A percentile compares a stretch with the other conserved stretches of the same genome.
These are phyloP conservation scores for Passalora sequoiae DNA, from an alignment of 2,329 filamentous ascomycete genomes.

Conservation along the genomic window DNA sequence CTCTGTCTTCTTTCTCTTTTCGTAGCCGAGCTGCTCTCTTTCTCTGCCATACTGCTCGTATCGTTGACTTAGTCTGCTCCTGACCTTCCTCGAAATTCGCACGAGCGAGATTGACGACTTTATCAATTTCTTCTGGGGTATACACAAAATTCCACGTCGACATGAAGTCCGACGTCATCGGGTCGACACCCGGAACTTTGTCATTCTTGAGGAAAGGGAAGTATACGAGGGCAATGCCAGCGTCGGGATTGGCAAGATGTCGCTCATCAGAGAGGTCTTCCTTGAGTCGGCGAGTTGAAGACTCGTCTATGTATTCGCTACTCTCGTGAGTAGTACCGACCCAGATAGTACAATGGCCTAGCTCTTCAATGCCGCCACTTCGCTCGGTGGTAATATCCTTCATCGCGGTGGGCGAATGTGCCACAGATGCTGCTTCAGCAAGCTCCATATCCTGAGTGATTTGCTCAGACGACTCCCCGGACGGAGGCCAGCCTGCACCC, in stretches of 20 bases:
- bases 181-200: constrained; percentile 75
- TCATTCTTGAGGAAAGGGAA: constrained; percentile 83
- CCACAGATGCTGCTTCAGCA: constrained; percentile 40
- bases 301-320: constrained; percentile 26
- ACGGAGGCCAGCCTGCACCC: constrained; percentile 84
- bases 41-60: constrained; percentile 85
- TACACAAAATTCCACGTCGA: constrained; percentile 99
- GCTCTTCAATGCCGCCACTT: constrained; percentile 40
- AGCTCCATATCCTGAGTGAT: constrained; percentile 59
- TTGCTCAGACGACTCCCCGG: constrained; percentile 49
- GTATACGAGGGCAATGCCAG: constrained; percentile 85
- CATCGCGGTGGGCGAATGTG: constrained; percentile 16
- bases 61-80: constrained; percentile 69
- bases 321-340: constrained; percentile 73
- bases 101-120: constrained; percentile 66
- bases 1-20: constrained; percentile 40
- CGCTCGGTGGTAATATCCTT: constrained; percentile 18
- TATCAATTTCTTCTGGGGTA: constrained; percentile 79
- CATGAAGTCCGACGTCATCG: constrained; percentile 76
- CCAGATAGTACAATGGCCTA: constrained; percentile 94
- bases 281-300: constrained; percentile 15
- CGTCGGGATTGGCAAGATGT: constrained; percentile 66
- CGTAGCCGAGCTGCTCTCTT: constrained; percentile 68
- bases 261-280: constrained; percentile 50
- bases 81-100: constrained; percentile 83